Percentiles rank a stretch among this genome's conserved stretches.
Conservation (phyloP, 305 asterid genomes). For the Ilex paraguariensis region DNA sequence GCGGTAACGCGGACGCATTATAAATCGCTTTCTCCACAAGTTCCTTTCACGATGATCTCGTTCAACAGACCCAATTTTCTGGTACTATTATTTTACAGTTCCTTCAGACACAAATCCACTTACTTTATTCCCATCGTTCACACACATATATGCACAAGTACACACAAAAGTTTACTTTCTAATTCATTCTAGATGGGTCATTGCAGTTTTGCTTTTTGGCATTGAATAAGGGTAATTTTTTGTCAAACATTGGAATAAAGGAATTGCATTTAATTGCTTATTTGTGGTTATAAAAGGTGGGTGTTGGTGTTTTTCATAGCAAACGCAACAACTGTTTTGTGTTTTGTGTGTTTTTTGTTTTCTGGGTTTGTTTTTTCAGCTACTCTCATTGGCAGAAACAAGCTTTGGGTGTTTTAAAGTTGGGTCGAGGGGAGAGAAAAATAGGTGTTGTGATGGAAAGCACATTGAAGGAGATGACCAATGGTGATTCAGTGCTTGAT, state of each 20-base stretch:
- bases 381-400: conserved; percentile 49
- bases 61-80: conserved; percentile 27
- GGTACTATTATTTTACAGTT: conserved; percentile 17
- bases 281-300: conserved; percentile 31
- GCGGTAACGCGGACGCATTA: conserved; percentile 21
- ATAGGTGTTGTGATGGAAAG: conserved; percentile 49
- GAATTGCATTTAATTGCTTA: conserved; percentile 17
- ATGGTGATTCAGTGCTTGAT: conserved; percentile 65
- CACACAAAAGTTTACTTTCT: background rate
- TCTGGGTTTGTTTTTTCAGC: conserved; percentile 15
- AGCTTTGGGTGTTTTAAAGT: conserved; percentile 25
- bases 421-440: conserved; percentile 24
- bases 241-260: conserved; percentile 7
- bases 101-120: background rate
- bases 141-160: conserved; percentile 1
- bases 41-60: conserved; percentile 32
- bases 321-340: background rate
- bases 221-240: conserved; percentile 6
- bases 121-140: background rate
- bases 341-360: conserved; percentile 9
- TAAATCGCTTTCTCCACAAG: conserved; percentile 13
- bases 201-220: background rate
- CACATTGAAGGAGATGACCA: conserved; percentile 47
- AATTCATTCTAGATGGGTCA: background rate
- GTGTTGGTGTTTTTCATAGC: conserved; percentile 12